phyloP scores from a whole-genome alignment of 441 rosid genomes.

The Kokia cookei region DNA sequence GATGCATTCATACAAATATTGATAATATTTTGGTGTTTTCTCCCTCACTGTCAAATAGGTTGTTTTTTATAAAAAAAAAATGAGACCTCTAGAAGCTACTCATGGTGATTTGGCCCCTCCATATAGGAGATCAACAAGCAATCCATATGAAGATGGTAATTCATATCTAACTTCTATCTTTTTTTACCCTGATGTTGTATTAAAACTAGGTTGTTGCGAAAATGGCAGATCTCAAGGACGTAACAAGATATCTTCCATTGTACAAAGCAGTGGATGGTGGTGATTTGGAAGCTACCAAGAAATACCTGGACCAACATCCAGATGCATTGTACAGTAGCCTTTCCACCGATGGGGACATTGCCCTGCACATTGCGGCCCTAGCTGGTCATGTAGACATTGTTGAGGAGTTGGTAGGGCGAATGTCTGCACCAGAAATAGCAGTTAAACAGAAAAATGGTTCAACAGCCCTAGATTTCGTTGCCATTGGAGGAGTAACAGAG shows the following conservation, averaged over 20 bases:
- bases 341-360: slow-evolving; percentile 27
- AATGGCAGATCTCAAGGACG: neutral
- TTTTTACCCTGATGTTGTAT: neutral
- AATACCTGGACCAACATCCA: slow-evolving; percentile 18
- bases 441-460: slow-evolving; percentile 28
- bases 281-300: slow-evolving; percentile 27
- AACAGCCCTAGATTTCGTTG: slow-evolving; percentile 42
- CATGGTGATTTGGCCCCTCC: neutral
- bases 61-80: neutral
- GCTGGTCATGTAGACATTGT: slow-evolving; percentile 36
- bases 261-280: slow-evolving; percentile 39
- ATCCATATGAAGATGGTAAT: neutral
- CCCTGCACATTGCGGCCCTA: slow-evolving; percentile 38
- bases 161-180: neutral
- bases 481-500: slow-evolving; percentile 31
- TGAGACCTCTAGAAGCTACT: neutral
- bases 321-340: slow-evolving; percentile 23
- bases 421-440: slow-evolving; percentile 15
- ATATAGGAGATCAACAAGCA: neutral
- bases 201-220: neutral
- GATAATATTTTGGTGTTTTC: no score
- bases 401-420: slow-evolving; percentile 34
- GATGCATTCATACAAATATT: no score
- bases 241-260: slow-evolving; percentile 18
- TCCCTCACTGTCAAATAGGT: neutral